These are phyloP conservation scores for Phytophthora citrophthora DNA, from an alignment of 352 stramenopile species.

Conservation along the genomic window DNA sequence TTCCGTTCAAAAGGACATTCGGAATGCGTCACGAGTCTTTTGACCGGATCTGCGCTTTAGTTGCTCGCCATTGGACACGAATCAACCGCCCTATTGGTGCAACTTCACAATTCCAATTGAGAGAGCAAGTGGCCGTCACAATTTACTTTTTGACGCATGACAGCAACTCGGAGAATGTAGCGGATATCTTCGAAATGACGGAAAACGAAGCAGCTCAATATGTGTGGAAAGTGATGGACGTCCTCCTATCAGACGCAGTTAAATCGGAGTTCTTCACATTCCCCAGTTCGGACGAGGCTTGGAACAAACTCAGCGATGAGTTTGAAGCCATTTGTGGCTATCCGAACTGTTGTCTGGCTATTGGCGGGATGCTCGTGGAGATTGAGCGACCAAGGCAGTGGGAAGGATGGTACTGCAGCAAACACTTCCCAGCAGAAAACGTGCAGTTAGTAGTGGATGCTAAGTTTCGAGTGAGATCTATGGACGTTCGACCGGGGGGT, in stretches of 20 bases:
- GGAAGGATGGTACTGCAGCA: slow-evolving; percentile 30
- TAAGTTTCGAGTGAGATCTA: slow-evolving; percentile 23
- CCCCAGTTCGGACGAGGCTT: slow-evolving; percentile 15
- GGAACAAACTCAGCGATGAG: slow-evolving; percentile 15
- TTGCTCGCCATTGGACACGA: slow-evolving; percentile 9
- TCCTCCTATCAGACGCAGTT: slow-evolving; percentile 21
- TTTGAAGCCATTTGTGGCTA: slow-evolving; percentile 30
- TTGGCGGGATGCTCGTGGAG: slow-evolving; percentile 30
- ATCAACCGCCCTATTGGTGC: not conserved
- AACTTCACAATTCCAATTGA: slow-evolving; percentile 4
- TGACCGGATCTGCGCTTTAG: slow-evolving; percentile 17
- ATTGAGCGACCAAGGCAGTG: slow-evolving; percentile 22
- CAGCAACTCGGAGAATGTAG: slow-evolving; percentile 3
- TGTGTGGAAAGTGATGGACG: slow-evolving; percentile 29
- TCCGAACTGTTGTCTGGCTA: slow-evolving; percentile 27
- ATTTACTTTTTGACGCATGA: slow-evolving; percentile 25
- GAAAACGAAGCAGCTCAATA: slow-evolving; percentile 9
- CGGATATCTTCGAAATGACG: slow-evolving; percentile 8
- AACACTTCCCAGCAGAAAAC: slow-evolving; percentile 29
- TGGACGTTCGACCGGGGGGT: slow-evolving; percentile 27
- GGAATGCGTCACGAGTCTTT: slow-evolving; percentile 22
- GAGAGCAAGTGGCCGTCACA: slow-evolving; percentile 13
- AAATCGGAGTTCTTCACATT: slow-evolving; percentile 23
- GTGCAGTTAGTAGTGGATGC: slow-evolving; percentile 34
- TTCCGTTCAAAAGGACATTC: slow-evolving; percentile 8